These are phyloP conservation scores for Malassezia restricta DNA, from an alignment of 1,284 basidiomycete species.

Conservation along the genomic window DNA sequence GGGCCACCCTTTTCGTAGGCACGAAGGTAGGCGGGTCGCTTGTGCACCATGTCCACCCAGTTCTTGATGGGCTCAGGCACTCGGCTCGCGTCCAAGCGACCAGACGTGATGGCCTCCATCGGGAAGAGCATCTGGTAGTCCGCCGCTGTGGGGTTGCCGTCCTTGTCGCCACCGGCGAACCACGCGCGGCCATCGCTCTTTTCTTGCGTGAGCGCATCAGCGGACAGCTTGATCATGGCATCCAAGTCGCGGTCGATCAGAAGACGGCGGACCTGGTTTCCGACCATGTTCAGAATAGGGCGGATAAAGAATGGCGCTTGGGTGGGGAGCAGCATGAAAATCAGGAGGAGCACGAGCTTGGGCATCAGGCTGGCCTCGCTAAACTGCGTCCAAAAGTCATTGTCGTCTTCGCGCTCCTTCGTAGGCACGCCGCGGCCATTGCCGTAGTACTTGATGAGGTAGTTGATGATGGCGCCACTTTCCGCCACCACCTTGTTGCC, in stretches of 20 bases:
- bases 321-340: conserved; percentile 31
- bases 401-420: conserved; percentile 25
- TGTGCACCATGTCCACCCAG: conserved; percentile 35
- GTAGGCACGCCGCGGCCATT: conserved; percentile 24
- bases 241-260: conserved; percentile 35
- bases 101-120: conserved; percentile 29
- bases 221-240: conserved; percentile 24
- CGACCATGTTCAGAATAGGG: conserved; percentile 30
- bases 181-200: conserved; percentile 22
- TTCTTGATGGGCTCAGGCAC: conserved; percentile 24
- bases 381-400: conserved; percentile 38
- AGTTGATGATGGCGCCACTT: conserved; percentile 41
- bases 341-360: conserved; percentile 30
- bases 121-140: conserved; percentile 45
- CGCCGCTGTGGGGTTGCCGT: conserved; percentile 39
- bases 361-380: conserved; percentile 42
- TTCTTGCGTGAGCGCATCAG: conserved; percentile 24
- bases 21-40: conserved; percentile 32
- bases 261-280: conserved; percentile 18
- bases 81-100: conserved; percentile 6
- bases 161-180: conserved; percentile 41
- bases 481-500: conserved; percentile 34
- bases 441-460: conserved; percentile 41
- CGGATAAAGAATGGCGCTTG: conserved; percentile 40
- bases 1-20: conserved; percentile 37